phyloP scores from a whole-genome alignment of 768 basidiomycete genomes.

The Podaxis pistillaris region DNA sequence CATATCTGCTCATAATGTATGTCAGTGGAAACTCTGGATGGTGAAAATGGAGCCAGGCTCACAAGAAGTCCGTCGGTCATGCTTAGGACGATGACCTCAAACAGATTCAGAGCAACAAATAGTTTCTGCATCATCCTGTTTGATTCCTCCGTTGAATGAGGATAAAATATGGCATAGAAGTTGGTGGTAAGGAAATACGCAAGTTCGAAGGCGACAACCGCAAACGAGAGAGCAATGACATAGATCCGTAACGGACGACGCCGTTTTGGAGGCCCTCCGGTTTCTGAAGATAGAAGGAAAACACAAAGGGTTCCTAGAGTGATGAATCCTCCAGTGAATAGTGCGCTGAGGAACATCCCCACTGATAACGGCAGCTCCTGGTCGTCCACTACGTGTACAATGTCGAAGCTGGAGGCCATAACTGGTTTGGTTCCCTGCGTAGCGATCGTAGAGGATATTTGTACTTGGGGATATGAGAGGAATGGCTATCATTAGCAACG shows the following conservation, averaged over 20 bases:
- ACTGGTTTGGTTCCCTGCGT: no score
- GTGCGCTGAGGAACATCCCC: background rate
- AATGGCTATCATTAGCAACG: no score
- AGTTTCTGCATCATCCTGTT: background rate
- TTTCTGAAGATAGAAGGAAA: background rate
- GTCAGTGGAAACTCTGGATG: background rate
- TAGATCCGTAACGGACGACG: background rate
- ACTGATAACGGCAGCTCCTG: no score
- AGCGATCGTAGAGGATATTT: no score
- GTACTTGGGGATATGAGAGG: no score
- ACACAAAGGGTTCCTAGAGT: background rate
- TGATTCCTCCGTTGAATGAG: background rate
- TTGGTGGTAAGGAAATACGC: background rate
- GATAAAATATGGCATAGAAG: background rate
- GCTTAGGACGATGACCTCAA: background rate
- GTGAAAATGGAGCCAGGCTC: background rate
- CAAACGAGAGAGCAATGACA: background rate
- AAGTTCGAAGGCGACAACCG: background rate
- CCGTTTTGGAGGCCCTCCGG: background rate
- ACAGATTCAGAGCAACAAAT: background rate
- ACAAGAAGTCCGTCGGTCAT: slow-evolving; percentile 4
- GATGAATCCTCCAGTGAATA: background rate
- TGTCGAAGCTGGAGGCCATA: no score
- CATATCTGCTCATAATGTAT: background rate
- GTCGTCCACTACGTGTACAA: no score